Percentiles rank a stretch among this genome's conserved stretches.
These are phyloP conservation scores for Huntiella decipiens DNA, from an alignment of 2,329 filamentous ascomycete genomes.

Conservation along the genomic window DNA sequence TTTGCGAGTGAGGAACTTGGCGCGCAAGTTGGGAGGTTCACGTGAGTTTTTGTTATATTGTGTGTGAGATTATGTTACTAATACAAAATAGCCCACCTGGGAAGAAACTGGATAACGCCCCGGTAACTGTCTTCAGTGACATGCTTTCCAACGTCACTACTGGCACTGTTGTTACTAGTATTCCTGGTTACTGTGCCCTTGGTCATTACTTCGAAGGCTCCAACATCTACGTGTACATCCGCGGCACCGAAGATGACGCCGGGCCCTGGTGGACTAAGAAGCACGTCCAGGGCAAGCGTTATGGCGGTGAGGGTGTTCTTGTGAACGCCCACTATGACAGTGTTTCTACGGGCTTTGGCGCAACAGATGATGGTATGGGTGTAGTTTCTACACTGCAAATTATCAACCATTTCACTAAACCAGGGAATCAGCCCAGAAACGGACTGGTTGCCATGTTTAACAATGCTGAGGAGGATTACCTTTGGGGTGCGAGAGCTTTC, in stretches of 20 bases:
- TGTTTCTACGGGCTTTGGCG: slow-evolving; percentile 78
- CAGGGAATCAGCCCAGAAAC: slow-evolving; percentile 51
- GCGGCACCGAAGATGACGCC: slow-evolving; percentile 54
- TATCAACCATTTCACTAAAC: slow-evolving; percentile 64
- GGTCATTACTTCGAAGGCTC: slow-evolving; percentile 77
- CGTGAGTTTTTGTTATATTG: slow-evolving; percentile 2
- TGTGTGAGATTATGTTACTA: neutral
- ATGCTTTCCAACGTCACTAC: slow-evolving; percentile 55
- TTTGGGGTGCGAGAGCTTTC: slow-evolving; percentile 75
- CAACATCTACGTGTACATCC: slow-evolving; percentile 83
- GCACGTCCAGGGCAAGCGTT: slow-evolving; percentile 24
- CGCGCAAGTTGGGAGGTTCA: slow-evolving; percentile 11
- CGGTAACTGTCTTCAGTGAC: slow-evolving; percentile 61
- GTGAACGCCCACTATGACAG: slow-evolving; percentile 94
- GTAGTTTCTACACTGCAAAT: slow-evolving; percentile 75
- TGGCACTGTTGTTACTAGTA: slow-evolving; percentile 18
- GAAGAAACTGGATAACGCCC: slow-evolving; percentile 14
- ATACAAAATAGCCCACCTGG: neutral
- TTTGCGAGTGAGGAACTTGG: slow-evolving; percentile 24
- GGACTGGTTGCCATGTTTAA: slow-evolving; percentile 78
- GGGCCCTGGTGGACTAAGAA: slow-evolving; percentile 52
- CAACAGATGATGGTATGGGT: slow-evolving; percentile 84
- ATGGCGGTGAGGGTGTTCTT: slow-evolving; percentile 56
- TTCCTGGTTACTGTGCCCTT: slow-evolving; percentile 16
- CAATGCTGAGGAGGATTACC: slow-evolving; percentile 85